Percentiles rank a stretch among this genome's conserved stretches.
Evolutionary conservation across 1,284 basidiomycete species (phyloP).

Genomic region (Neolentinus lepideus): DNA sequence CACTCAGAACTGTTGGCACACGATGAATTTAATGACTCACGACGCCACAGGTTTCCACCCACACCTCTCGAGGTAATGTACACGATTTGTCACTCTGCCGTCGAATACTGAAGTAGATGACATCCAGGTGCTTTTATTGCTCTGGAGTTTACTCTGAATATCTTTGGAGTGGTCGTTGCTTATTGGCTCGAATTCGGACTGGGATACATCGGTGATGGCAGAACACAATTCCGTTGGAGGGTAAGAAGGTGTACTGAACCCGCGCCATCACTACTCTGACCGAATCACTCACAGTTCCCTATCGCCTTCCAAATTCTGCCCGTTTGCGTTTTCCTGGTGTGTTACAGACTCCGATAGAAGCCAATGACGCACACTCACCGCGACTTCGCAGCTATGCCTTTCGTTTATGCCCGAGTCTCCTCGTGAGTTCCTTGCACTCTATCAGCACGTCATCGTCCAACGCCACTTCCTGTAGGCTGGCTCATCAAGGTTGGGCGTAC

Average conservation of each 20-base stretch:
- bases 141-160: conserved; percentile 33
- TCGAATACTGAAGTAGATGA: background rate
- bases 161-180: conserved; percentile 45
- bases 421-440: conserved; percentile 11
- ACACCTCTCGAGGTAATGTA: conserved; percentile 31
- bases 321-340: conserved; percentile 32
- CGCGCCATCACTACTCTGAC: conserved; percentile 7
- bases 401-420: conserved; percentile 20
- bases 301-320: conserved; percentile 44
- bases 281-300: conserved; percentile 27
- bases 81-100: conserved; percentile 1
- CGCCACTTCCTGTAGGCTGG: conserved; percentile 28
- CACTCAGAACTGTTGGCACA: background rate
- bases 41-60: conserved; percentile 26
- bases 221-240: conserved; percentile 33
- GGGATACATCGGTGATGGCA: conserved; percentile 39
- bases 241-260: conserved; percentile 14
- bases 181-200: conserved; percentile 50
- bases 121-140: conserved; percentile 22
- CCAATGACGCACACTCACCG: conserved; percentile 2
- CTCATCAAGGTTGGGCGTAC: conserved; percentile 43
- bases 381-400: conserved; percentile 12
- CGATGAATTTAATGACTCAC: background rate
- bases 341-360: conserved; percentile 11
- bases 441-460: background rate